Evolutionary conservation across 1,284 basidiomycete genomes (phyloP).

Genomic region (Rhodotorula mucilaginosa): DNA sequence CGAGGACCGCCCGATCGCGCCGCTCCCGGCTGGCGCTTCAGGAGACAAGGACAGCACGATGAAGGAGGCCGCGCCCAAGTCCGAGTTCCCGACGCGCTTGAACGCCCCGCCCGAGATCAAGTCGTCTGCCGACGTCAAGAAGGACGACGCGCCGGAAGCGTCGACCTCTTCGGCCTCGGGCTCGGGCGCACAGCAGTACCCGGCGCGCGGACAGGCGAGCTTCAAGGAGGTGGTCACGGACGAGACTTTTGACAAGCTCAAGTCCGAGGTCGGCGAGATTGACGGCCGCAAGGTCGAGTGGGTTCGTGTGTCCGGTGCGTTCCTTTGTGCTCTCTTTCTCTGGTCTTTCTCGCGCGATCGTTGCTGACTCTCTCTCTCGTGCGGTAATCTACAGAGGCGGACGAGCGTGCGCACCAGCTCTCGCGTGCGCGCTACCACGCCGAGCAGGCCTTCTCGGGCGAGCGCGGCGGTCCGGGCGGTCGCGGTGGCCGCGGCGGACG

Average conservation of each 20-base stretch:
- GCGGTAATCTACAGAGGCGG: constrained; percentile 52
- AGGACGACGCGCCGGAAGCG: constrained; percentile 53
- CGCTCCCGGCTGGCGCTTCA: constrained; percentile 8
- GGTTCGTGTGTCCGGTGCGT: constrained; percentile 38
- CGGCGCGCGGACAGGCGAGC: constrained; percentile 52
- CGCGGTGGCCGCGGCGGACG: constrained; percentile 47
- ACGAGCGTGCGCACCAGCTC: constrained; percentile 74
- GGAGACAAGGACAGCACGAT: constrained; percentile 18
- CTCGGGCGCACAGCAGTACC: constrained; percentile 53
- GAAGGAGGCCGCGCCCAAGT: constrained; percentile 18
- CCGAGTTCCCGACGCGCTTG: constrained; percentile 33
- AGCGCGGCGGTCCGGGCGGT: constrained; percentile 50
- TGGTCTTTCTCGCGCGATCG: not conserved
- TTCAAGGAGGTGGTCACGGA: constrained; percentile 52
- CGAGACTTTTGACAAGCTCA: constrained; percentile 52
- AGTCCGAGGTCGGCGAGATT: constrained; percentile 51
- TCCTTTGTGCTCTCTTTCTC: constrained; percentile 8
- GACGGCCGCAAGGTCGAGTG: constrained; percentile 50
- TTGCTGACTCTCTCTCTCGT: not conserved
- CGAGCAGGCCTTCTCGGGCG: constrained; percentile 53
- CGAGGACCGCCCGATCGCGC: constrained; percentile 24
- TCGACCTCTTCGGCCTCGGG: constrained; percentile 39
- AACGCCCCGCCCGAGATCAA: constrained; percentile 38
- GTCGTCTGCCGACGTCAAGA: constrained; percentile 14
- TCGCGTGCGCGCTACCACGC: constrained; percentile 62